These are phyloP conservation scores for Zoysia matrella DNA, from an alignment of 202 grass and related monocot genomes.

Conservation along the genomic window DNA sequence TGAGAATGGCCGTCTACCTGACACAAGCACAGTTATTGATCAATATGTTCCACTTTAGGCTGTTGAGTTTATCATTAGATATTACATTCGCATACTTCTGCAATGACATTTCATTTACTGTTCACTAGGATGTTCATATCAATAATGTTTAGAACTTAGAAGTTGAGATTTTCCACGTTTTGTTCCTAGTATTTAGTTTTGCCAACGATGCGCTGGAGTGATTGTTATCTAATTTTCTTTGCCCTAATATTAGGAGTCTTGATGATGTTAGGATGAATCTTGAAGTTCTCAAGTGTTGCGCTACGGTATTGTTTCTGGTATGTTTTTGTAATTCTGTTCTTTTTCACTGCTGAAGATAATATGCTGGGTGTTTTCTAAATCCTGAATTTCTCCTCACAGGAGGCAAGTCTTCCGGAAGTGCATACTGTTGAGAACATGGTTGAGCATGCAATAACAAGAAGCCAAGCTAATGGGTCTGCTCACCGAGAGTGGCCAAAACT, in stretches of 20 bases:
- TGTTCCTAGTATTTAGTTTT: constrained; percentile 31
- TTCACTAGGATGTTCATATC: neutral
- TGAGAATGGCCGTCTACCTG: neutral
- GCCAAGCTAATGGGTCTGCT: constrained; percentile 40
- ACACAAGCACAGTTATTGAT: neutral
- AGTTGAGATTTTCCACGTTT: neutral
- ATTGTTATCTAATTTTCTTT: constrained; percentile 32
- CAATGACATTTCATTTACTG: neutral
- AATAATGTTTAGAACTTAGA: neutral
- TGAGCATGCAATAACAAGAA: constrained; percentile 59
- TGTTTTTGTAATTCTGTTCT: constrained; percentile 39
- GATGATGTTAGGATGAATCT: constrained; percentile 99
- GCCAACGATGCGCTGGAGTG: constrained; percentile 1
- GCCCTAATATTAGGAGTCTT: constrained; percentile 65
- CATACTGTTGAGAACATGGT: constrained; percentile 63
- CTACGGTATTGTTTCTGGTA: constrained; percentile 80
- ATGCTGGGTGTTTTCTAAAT: constrained; percentile 32
- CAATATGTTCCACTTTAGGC: neutral
- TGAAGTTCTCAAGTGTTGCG: constrained; percentile 49
- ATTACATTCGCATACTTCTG: constrained; percentile 18
- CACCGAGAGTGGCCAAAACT: constrained; percentile 36
- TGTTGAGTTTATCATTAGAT: neutral
- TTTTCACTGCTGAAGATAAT: constrained; percentile 25
- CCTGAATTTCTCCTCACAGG: neutral
- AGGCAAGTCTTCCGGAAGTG: constrained; percentile 83